phyloP scores from a whole-genome alignment of 257 asterid species.

The Fraxinus excelsior region DNA sequence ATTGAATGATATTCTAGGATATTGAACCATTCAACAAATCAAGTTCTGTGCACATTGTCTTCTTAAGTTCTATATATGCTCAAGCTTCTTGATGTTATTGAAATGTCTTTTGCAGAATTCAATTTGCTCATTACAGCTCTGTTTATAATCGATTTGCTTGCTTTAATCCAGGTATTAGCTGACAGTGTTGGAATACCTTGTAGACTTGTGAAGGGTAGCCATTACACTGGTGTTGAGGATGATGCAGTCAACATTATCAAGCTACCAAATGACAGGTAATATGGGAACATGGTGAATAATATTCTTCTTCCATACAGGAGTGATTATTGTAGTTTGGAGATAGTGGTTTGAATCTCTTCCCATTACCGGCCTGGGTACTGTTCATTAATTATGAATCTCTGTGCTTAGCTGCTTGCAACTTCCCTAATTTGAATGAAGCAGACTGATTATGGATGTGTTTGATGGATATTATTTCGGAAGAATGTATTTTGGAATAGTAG shows the following conservation, averaged over 20 bases:
- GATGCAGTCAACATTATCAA: slow-evolving; percentile 90
- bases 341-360: not conserved
- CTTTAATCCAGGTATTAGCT: slow-evolving; percentile 78
- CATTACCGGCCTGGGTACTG: not conserved
- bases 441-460: no score
- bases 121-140: slow-evolving; percentile 18
- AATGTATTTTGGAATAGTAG: no score
- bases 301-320: not conserved
- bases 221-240: slow-evolving; percentile 91
- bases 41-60: not conserved
- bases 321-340: not conserved
- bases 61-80: slow-evolving; percentile 9
- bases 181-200: slow-evolving; percentile 93
- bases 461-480: no score
- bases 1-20: slow-evolving; percentile 12
- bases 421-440: not conserved
- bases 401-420: not conserved
- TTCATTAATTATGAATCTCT: not conserved
- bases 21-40: not conserved
- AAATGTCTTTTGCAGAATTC: slow-evolving; percentile 21
- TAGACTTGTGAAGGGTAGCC: slow-evolving; percentile 84
- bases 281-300: slow-evolving; percentile 21
- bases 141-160: slow-evolving; percentile 25
- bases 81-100: slow-evolving; percentile 18
- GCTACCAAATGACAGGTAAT: slow-evolving; percentile 81